Evolutionary conservation across 2,329 filamentous ascomycete genomes (phyloP), one percentile per base, ranked within the genome.

Genomic region (Moelleriella libera): DNA sequence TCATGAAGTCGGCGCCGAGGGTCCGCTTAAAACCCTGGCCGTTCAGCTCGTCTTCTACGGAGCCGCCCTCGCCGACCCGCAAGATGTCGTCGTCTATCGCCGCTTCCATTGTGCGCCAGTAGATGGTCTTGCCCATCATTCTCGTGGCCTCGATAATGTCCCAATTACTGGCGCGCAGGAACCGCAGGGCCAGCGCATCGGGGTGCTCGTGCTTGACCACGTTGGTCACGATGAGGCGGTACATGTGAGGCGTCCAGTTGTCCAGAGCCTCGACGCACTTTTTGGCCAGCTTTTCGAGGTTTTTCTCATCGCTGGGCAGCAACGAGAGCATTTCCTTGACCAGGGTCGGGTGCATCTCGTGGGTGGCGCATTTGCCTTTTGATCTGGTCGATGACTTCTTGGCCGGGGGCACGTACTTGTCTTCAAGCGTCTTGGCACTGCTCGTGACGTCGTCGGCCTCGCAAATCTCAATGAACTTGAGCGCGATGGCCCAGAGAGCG

Each of bases 151-250:
- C 85, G 48, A 94, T 82, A 29, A 92, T 78, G 59, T 95, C 86
- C 88, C 88, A 96, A 66, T 90, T 90, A 45, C 85, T 72, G 9
- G 85, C 85, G 47, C 86, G 74, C 51, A 92, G 68, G 64, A 90
- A 92, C 39, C 86, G 78, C 47, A 92, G 68, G 9, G 88, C 66
- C 28, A 90, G 68, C 5, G 80, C 82, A 65, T 96, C 88, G 0
- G 89, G 88, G 60, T 94, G 78, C 61, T 96, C 89, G 57, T 88
- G 82, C 68, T 95, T 95, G 50, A 88, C 77, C 85, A 94, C 90
- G 54, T 69, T 76, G 88, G 88, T 94, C 60, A 94, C 83, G 0
- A 86, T 81, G 10, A 72, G 70, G 47, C 86, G 77, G 53, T 95
- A 75, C 48, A 82, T 74, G 55, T 89, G 85, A 1, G 88, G 85